Evolutionary conservation across 495 filamentous ascomycete genomes (phyloP), one percentile per base, ranked within the genome.

Genomic region (Neurospora hispaniola): DNA sequence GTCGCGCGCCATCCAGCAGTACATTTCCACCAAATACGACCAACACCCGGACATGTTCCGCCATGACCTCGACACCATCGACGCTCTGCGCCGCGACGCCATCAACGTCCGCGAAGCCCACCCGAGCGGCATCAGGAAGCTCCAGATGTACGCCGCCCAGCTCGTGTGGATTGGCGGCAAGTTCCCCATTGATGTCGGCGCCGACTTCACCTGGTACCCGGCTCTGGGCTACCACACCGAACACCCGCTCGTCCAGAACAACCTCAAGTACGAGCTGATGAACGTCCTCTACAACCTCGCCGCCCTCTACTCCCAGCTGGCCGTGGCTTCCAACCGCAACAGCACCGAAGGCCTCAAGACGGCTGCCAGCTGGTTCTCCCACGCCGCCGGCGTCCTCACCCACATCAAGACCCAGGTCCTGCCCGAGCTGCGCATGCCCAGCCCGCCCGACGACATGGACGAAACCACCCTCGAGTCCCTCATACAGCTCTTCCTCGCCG

Each of bases 1-100:
- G 44, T 91, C 93, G 43, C 82, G 85, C 75, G 91, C 95, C 43
- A 94, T 99, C 77, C 94, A 93, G 75, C 93, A 97, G 78, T 98
- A 99, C 84, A 99, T 99, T 74, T 97, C 93, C 48, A 91, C 89
- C 79, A 98, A 98, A 87, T 99, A 99, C 91, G 96, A 98, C 82
- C 96, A 99, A 80, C 96, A 97, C 81, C 96, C 96, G 71, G 93
- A 97, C 81, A 97, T 98, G 94, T 99, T 99, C 82, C 88, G 90
- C 74, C 86, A 92, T 70, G 96, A 99, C 82, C 87, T 99, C 48
- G 87, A 96, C 71, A 87, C 91, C 73, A 93, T 99, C 79, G 94
- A 99, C 79, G 85, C 88, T 68, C 79, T 98, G 70, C 89, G 96
- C 12, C 88, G 84, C 68, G 92, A 94, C 73, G 96, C 96, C 62